A percentile compares a stretch with the other conserved stretches of the same genome.
phyloP scores from a whole-genome alignment of 345 rosid species.

The Dovyalis caffra region DNA sequence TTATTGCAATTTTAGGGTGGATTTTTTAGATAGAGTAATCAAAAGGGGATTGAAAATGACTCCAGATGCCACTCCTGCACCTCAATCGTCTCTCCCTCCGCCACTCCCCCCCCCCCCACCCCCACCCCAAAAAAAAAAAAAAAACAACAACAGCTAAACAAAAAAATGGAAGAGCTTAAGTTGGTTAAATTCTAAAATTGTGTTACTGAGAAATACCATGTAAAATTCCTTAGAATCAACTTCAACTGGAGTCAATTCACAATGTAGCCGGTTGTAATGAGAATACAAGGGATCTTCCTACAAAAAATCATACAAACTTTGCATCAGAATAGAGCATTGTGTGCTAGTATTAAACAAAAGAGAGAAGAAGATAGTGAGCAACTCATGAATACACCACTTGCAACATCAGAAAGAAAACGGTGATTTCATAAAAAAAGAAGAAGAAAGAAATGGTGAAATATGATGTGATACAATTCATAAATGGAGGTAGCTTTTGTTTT shows the following conservation, averaged over 20 bases:
- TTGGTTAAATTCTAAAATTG: neutral
- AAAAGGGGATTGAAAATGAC: neutral
- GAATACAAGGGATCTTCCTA: constrained; percentile 78
- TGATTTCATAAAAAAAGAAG: no score
- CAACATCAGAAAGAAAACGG: no score
- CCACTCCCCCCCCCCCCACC: neutral
- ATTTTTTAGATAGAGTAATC: neutral
- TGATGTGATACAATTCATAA: no score
- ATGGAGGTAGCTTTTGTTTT: no score
- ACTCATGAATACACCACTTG: no score
- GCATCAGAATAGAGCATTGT: constrained; percentile 7
- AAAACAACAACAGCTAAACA: neutral
- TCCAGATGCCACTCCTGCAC: neutral
- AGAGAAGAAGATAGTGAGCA: neutral
- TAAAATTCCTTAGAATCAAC: constrained; percentile 60
- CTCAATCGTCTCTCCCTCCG: neutral
- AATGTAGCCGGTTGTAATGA: constrained; percentile 64
- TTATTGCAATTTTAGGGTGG: neutral
- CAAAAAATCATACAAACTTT: constrained; percentile 13
- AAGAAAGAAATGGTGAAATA: no score
- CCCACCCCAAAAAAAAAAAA: no score
- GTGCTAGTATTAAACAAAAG: neutral
- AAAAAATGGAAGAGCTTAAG: neutral
- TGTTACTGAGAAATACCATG: constrained; percentile 45
- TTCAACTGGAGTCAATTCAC: constrained; percentile 63